These are phyloP conservation scores for Petrea volubilis DNA, from an alignment of 257 asterid genomes.

Conservation along the genomic window DNA sequence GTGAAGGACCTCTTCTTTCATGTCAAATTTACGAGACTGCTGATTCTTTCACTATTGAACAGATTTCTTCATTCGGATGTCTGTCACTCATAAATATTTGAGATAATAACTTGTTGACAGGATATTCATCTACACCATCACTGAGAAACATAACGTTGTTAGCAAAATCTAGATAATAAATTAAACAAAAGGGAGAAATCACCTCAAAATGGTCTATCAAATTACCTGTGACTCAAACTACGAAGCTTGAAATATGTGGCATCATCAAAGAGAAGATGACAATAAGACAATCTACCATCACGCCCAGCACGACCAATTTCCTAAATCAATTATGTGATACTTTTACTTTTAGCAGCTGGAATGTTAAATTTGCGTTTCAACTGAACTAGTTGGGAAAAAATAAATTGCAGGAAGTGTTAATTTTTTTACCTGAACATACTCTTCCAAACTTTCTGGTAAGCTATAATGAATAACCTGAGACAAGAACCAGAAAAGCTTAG, in stretches of 20 bases:
- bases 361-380: not conserved
- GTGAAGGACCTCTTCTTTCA: slow-evolving; percentile 90
- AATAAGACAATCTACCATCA: slow-evolving; percentile 85
- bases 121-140: slow-evolving; percentile 91
- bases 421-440: slow-evolving; percentile 81
- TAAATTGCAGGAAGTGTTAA: slow-evolving; percentile 12
- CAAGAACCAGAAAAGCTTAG: slow-evolving; percentile 20
- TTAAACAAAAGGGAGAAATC: slow-evolving; percentile 9
- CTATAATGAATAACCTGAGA: slow-evolving; percentile 92
- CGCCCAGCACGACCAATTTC: slow-evolving; percentile 99
- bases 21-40: slow-evolving; percentile 90
- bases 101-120: slow-evolving; percentile 76
- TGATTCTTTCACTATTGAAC: slow-evolving; percentile 71
- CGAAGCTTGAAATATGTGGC: slow-evolving; percentile 78
- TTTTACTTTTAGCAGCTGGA: slow-evolving; percentile 27
- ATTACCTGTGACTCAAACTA: slow-evolving; percentile 86
- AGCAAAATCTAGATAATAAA: slow-evolving; percentile 27
- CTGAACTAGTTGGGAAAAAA: slow-evolving; percentile 21
- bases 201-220: slow-evolving; percentile 19
- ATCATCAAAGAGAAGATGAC: slow-evolving; percentile 90
- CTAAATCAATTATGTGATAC: slow-evolving; percentile 38
- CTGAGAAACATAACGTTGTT: slow-evolving; percentile 45
- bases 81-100: slow-evolving; percentile 55
- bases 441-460: slow-evolving; percentile 97
- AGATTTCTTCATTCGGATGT: slow-evolving; percentile 45